A percentile compares a stretch with the other conserved stretches of the same genome.
Evolutionary conservation across 2,329 filamentous ascomycete species (phyloP).

Genomic region (Amphichorda felina): DNA sequence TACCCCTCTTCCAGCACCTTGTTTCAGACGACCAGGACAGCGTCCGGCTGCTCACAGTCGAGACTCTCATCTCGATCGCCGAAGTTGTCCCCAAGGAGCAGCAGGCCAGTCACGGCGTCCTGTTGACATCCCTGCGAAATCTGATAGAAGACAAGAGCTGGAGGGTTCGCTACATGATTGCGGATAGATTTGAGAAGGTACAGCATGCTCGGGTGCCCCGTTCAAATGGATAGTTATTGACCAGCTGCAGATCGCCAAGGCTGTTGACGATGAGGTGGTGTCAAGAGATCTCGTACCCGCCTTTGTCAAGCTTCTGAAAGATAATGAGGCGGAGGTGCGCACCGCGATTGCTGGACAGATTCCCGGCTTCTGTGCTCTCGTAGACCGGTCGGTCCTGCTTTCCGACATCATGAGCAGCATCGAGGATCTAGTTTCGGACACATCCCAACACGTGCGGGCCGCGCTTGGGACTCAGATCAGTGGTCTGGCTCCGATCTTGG

Average conservation of each 20-base stretch:
- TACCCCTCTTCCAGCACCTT: slow-evolving; percentile 94
- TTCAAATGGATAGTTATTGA: background rate
- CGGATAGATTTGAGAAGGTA: slow-evolving; percentile 95
- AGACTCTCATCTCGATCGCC: slow-evolving; percentile 90
- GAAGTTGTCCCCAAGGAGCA: slow-evolving; percentile 98
- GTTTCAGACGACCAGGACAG: slow-evolving; percentile 96
- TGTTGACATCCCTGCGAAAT: slow-evolving; percentile 80
- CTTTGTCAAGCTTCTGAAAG: slow-evolving; percentile 95
- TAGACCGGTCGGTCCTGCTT: slow-evolving; percentile 78
- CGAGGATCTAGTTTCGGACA: slow-evolving; percentile 91
- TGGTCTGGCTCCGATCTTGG: slow-evolving; percentile 88
- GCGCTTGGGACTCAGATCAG: slow-evolving; percentile 95
- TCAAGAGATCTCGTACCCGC: slow-evolving; percentile 87
- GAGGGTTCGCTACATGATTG: slow-evolving; percentile 98
- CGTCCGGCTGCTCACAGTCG: slow-evolving; percentile 87
- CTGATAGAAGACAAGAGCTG: slow-evolving; percentile 99
- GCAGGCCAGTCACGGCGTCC: slow-evolving; percentile 87
- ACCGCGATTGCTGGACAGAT: slow-evolving; percentile 97
- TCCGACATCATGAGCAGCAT: slow-evolving; percentile 95
- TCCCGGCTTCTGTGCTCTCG: slow-evolving; percentile 84
- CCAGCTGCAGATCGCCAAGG: slow-evolving; percentile 73
- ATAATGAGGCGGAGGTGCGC: slow-evolving; percentile 93
- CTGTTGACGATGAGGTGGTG: slow-evolving; percentile 93
- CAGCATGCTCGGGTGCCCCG: background rate
- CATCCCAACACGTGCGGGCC: slow-evolving; percentile 91